Conservation (phyloP, 345 rosid species). For the Boechera stricta region DNA sequence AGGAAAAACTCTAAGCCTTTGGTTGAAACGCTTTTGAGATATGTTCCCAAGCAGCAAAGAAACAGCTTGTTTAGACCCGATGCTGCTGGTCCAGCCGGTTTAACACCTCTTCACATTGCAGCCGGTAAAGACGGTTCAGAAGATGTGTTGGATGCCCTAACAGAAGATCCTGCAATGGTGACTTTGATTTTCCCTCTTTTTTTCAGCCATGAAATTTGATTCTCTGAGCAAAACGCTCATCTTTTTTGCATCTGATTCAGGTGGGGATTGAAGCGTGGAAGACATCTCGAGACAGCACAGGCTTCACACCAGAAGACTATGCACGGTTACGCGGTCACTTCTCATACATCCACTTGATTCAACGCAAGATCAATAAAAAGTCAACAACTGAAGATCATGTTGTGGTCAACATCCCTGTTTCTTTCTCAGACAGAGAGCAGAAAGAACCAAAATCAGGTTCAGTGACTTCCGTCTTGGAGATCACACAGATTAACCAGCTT, state of each 20-base stretch:
- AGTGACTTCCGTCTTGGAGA: slow-evolving; percentile 59
- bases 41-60: slow-evolving; percentile 50
- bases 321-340: slow-evolving; percentile 98
- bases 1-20: slow-evolving; percentile 85
- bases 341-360: slow-evolving; percentile 90
- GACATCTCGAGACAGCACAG: slow-evolving; percentile 79
- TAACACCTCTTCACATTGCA: slow-evolving; percentile 98
- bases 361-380: slow-evolving; percentile 73
- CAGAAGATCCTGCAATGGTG: slow-evolving; percentile 91
- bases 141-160: slow-evolving; percentile 82
- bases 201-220: slow-evolving; percentile 18
- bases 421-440: slow-evolving; percentile 36
- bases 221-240: slow-evolving; percentile 2
- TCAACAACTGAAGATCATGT: slow-evolving; percentile 55
- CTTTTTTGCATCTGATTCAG: slow-evolving; percentile 46
- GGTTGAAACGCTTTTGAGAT: slow-evolving; percentile 82
- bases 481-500: slow-evolving; percentile 49
- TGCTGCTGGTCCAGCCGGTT: slow-evolving; percentile 86
- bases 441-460: slow-evolving; percentile 56
- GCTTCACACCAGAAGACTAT: slow-evolving; percentile 94
- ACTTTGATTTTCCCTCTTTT: slow-evolving; percentile 27
- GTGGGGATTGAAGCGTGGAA: slow-evolving; percentile 96
- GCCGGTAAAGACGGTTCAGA: slow-evolving; percentile 99
- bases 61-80: slow-evolving; percentile 78
- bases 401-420: slow-evolving; percentile 62